Base-by-base conservation (phyloP, 2,329 filamentous ascomycete genomes). In the Pestalotiopsis sp. region DNA sequence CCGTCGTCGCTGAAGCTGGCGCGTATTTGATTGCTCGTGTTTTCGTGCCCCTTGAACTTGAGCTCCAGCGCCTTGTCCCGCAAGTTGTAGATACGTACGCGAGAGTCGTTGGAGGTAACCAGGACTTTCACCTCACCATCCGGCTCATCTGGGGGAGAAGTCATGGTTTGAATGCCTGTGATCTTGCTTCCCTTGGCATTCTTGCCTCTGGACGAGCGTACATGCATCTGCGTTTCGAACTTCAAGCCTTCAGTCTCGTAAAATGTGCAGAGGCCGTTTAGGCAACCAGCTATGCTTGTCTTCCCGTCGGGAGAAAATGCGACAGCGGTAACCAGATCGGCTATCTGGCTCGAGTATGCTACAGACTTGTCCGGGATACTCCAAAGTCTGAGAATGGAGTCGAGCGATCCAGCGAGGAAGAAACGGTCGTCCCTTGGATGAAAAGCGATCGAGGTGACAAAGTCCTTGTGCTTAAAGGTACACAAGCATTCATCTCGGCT, bases 101-200 rank as follows among this genome's bases (percentile, higher is more conserved):
- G 90, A 0, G 95, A 98, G 78, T 99, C 96, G 75, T 98, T 99
- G 73, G 95, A 98, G 1, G 94, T 97, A 68, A 99, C 90, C 6
- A 99, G 84, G 2, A 99, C 84, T 75, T 97, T 97, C 65, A 93
- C 87, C 66, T 95, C 92, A 1, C 89, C 89, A 45, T 87, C 87
- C 13, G 80, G 79, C 7, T 78, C 68, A 25, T 74, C 73, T 2
- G 85, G 84, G 4, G 90, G 89, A 63, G 89, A 84, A 17, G 83
- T 80, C 72, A 91, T 90, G 0, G 94, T 92, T 75, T 95, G 91
- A 66, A 99, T 97, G 6, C 94, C 95, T 0, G 96, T 98, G 73
- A 99, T 97, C 78, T 99, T 99, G 83, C 94, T 97, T 5, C 95
- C 95, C 78, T 97, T 98, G 4, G 95, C 92, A 76, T 98, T 98